These are phyloP conservation scores for Bruguiera sexangula DNA, from an alignment of 345 rosid species.

Conservation along the genomic window DNA sequence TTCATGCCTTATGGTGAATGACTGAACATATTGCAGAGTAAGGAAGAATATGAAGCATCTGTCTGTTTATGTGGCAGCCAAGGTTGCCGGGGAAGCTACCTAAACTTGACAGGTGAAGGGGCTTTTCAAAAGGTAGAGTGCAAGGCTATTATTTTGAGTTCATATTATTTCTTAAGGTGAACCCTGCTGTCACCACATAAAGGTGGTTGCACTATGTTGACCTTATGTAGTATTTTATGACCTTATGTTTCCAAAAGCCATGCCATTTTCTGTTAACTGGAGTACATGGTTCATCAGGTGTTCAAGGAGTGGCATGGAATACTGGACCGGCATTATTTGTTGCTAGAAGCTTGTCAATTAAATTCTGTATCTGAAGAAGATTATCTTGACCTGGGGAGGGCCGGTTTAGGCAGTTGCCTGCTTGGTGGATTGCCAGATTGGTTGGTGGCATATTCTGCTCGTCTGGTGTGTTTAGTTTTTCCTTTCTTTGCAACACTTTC, in stretches of 20 bases:
- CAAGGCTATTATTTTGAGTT: not conserved
- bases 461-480: constrained; percentile 55
- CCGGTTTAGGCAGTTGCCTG: constrained; percentile 95
- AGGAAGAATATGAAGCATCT: constrained; percentile 99
- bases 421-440: constrained; percentile 97
- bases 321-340: constrained; percentile 74
- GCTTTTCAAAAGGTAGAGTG: constrained; percentile 80
- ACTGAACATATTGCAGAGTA: constrained; percentile 61
- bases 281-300: constrained; percentile 48
- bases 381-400: constrained; percentile 94
- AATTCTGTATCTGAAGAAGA: constrained; percentile 91
- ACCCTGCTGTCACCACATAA: no score
- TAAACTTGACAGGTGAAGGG: constrained; percentile 98
- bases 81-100: constrained; percentile 98
- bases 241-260: not conserved
- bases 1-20: constrained; percentile 18
- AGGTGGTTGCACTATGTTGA: not conserved
- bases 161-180: no score
- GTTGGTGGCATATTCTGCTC: constrained; percentile 94
- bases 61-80: constrained; percentile 99
- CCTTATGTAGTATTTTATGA: not conserved
- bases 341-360: constrained; percentile 85
- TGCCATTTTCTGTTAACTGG: constrained; percentile 9
- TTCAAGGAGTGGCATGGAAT: constrained; percentile 88
- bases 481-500: not conserved